Evolutionary conservation across 140 eudicot species (phyloP).

Genomic region (Oenanthe javanica): DNA sequence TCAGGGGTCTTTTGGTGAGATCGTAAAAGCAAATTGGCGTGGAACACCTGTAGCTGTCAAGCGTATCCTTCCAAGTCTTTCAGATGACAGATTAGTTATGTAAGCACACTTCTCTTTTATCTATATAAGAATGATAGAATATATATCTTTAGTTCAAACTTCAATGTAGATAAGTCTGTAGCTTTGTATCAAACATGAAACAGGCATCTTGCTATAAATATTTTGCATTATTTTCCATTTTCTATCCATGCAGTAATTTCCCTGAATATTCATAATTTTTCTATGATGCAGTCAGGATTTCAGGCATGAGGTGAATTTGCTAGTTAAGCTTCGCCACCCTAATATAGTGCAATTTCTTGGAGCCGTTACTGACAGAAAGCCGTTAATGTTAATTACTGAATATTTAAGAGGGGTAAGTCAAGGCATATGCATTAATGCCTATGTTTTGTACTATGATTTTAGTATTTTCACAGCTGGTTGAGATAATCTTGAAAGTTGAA

Average conservation of each 20-base stretch:
- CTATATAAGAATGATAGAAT: background rate
- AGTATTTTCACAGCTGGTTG: background rate
- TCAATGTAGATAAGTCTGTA: background rate
- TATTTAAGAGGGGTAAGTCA: conserved; percentile 79
- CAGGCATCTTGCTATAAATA: background rate
- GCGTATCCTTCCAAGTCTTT: conserved; percentile 93
- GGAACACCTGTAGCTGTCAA: conserved; percentile 99
- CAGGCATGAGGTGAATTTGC: conserved; percentile 97
- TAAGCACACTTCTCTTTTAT: conserved; percentile 20
- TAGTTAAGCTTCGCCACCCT: conserved; percentile 99
- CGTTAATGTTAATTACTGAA: conserved; percentile 90
- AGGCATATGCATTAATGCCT: background rate
- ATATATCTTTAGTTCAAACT: background rate
- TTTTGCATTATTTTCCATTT: too few species aligned
- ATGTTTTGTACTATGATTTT: background rate
- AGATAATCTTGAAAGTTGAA: background rate
- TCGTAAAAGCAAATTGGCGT: conserved; percentile 87
- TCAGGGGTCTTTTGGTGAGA: conserved; percentile 97
- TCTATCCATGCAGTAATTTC: too few species aligned
- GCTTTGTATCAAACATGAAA: background rate
- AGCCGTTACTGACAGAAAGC: conserved; percentile 95
- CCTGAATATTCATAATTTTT: background rate
- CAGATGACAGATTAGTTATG: conserved; percentile 94
- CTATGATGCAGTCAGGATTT: conserved; percentile 76
- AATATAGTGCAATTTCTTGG: conserved; percentile 97